Evolutionary conservation across 2,329 filamentous ascomycete genomes (phyloP), one percentile per base, ranked within the genome.

Genomic region (Nigrograna mackinnonii): DNA sequence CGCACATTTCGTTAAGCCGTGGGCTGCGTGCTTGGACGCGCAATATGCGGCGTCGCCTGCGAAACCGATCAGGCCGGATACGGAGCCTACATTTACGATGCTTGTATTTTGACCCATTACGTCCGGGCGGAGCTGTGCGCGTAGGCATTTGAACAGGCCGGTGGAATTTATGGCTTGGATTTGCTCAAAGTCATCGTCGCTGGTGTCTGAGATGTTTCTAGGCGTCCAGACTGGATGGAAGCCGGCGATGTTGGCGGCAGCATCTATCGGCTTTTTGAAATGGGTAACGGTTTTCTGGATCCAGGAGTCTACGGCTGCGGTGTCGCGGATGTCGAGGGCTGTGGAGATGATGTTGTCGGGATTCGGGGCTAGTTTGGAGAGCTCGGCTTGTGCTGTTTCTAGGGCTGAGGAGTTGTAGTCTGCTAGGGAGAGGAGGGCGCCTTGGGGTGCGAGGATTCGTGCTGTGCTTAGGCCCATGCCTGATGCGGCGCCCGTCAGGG

Each of bases 161-260:
- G 20, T n/a, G 3, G 33, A 33, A 26, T 54, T 54, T 6, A 54
- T 48, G 4, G 31, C 16, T 16, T 48, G 38, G 3, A 41, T 35
- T 22, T 46, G 31, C 6, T 51, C 44, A 14, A 42, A 51, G 18
- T 54, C 47, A 13, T 50, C 41, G 28, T 53, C 50, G 4, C 17
- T 46, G 6, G 48, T 33, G 3, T 50, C 41, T 18, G 40, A 14
- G 22, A 50, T 30, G 11, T 31, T 35, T 24, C 41, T 44, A 2
- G 43, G 41, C 6, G 43, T 36, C 47, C 50, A 50, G 20, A 45
- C 21, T 2, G 16, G 46, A 34, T 43, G 46, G 42, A 39, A 49
- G 13, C 50, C 50, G 3, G 50, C 50, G 17, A 50, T 37, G 22
- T 51, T 54, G 5, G 47, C 50, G 18, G 33, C 38, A n/a, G 47